Evolutionary conservation across 208 protist species (phyloP).

Genomic region (Lotmaria passim): DNA sequence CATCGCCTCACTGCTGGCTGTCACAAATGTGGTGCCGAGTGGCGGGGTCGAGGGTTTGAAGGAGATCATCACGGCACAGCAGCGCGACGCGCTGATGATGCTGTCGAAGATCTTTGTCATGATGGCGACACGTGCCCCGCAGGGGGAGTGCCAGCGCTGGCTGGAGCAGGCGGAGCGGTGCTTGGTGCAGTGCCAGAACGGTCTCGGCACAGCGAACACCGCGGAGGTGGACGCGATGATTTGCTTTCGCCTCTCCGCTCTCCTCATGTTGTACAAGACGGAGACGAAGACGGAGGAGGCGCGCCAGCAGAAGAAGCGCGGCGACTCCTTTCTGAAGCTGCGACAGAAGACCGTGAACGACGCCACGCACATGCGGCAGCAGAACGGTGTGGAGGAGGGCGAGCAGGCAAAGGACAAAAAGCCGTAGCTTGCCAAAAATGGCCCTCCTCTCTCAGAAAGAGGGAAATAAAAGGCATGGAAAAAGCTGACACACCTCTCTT

Average conservation of each 20-base stretch:
- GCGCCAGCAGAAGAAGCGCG: slow-evolving; percentile 48
- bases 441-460: no score
- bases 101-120: slow-evolving; percentile 82
- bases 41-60: slow-evolving; percentile 62
- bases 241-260: slow-evolving; percentile 73
- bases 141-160: slow-evolving; percentile 61
- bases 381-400: slow-evolving; percentile 46
- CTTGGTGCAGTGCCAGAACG: slow-evolving; percentile 70
- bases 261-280: slow-evolving; percentile 76
- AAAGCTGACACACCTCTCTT: no score
- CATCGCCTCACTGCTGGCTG: slow-evolving; percentile 70
- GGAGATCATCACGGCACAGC: slow-evolving; percentile 72
- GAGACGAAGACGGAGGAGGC: slow-evolving; percentile 68
- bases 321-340: slow-evolving; percentile 47
- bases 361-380: slow-evolving; percentile 30
- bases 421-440: slow-evolving; percentile 3
- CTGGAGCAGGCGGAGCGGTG: slow-evolving; percentile 85
- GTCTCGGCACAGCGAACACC: slow-evolving; percentile 44
- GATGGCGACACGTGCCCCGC: slow-evolving; percentile 82
- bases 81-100: slow-evolving; percentile 76
- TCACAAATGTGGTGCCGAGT: slow-evolving; percentile 71
- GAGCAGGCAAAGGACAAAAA: slow-evolving; percentile 35
- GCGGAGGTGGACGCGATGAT: slow-evolving; percentile 53
- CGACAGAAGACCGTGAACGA: slow-evolving; percentile 14
- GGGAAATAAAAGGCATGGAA: background rate